A percentile compares a stretch with the other conserved stretches of the same genome.
These are phyloP conservation scores for Sarocladiaceae sp. DNA, from an alignment of 2,329 filamentous ascomycete species.

Conservation along the genomic window DNA sequence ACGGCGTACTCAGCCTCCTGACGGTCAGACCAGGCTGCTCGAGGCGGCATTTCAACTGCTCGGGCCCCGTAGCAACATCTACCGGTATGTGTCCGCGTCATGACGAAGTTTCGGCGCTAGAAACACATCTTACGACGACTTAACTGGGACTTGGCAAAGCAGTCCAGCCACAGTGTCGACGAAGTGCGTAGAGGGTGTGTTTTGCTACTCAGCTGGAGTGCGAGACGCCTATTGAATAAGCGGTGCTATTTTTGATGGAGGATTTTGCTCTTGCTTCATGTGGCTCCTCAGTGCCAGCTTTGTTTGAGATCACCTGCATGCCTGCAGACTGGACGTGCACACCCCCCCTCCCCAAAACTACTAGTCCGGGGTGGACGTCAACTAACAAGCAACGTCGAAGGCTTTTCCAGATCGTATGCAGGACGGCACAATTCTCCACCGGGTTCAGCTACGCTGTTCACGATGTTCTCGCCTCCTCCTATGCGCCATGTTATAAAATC, in stretches of 20 bases:
- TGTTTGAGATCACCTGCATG: slow-evolving; percentile 9
- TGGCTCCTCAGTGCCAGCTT: slow-evolving; percentile 1
- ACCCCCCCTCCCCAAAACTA: neutral
- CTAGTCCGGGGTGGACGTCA: slow-evolving; percentile 5
- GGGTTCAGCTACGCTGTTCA: slow-evolving; percentile 6
- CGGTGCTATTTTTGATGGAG: neutral
- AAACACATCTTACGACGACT: too few species aligned
- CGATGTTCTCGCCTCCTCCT: slow-evolving; percentile 8
- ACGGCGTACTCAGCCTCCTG: neutral
- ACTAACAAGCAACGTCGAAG: slow-evolving; percentile 5
- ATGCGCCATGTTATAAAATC: neutral
- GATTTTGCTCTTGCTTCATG: neutral
- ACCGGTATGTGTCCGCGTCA: too few species aligned
- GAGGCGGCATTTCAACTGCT: neutral
- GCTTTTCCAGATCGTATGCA: slow-evolving; percentile 2
- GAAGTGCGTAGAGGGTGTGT: too few species aligned
- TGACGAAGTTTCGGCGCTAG: too few species aligned
- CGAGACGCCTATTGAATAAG: too few species aligned
- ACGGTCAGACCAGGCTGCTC: neutral
- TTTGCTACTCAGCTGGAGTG: too few species aligned
- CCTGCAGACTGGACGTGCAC: slow-evolving; percentile 1
- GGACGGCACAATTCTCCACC: slow-evolving; percentile 4
- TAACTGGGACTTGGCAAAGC: too few species aligned
- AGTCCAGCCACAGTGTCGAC: too few species aligned
- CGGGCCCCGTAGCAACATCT: neutral